A percentile compares a stretch with the other conserved stretches of the same genome.
Evolutionary conservation across 768 basidiomycete genomes (phyloP).

Genomic region (Agaricus subrufescens): DNA sequence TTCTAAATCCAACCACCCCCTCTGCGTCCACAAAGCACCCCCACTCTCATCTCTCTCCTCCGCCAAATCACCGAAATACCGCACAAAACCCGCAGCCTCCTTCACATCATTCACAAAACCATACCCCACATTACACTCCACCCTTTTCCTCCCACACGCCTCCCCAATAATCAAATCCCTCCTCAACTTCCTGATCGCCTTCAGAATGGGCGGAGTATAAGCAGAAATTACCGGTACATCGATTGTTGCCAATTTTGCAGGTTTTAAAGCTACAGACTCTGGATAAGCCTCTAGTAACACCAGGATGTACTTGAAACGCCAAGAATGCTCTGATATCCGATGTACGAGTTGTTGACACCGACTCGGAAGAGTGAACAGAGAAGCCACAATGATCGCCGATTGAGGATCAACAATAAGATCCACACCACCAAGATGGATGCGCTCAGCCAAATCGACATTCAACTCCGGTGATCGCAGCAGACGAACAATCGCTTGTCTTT

Average conservation of each 20-base stretch:
- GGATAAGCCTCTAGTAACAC: slow-evolving; percentile 69
- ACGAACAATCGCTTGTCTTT: slow-evolving; percentile 58
- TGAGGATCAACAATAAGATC: slow-evolving; percentile 68
- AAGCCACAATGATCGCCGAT: slow-evolving; percentile 49
- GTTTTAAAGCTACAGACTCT: slow-evolving; percentile 31
- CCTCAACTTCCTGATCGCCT: slow-evolving; percentile 64
- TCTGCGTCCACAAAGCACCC: slow-evolving; percentile 51
- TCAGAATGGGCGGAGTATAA: slow-evolving; percentile 64
- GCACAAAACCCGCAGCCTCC: slow-evolving; percentile 51
- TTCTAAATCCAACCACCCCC: slow-evolving; percentile 61
- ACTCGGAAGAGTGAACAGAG: slow-evolving; percentile 44
- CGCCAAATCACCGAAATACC: slow-evolving; percentile 57
- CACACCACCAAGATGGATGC: slow-evolving; percentile 50
- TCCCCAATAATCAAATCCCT: slow-evolving; percentile 60
- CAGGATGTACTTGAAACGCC: slow-evolving; percentile 51
- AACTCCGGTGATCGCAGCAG: slow-evolving; percentile 40
- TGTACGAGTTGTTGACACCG: slow-evolving; percentile 39
- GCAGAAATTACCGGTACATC: slow-evolving; percentile 30
- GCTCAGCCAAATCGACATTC: slow-evolving; percentile 58
- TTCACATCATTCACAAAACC: slow-evolving; percentile 60
- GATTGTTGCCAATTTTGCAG: slow-evolving; percentile 9
- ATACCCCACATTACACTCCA: slow-evolving; percentile 38
- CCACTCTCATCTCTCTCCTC: slow-evolving; percentile 37
- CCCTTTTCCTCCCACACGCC: slow-evolving; percentile 48
- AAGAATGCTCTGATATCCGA: slow-evolving; percentile 51